These are phyloP conservation scores for Capsella rubella DNA, from an alignment of 441 rosid species.

Conservation along the genomic window DNA sequence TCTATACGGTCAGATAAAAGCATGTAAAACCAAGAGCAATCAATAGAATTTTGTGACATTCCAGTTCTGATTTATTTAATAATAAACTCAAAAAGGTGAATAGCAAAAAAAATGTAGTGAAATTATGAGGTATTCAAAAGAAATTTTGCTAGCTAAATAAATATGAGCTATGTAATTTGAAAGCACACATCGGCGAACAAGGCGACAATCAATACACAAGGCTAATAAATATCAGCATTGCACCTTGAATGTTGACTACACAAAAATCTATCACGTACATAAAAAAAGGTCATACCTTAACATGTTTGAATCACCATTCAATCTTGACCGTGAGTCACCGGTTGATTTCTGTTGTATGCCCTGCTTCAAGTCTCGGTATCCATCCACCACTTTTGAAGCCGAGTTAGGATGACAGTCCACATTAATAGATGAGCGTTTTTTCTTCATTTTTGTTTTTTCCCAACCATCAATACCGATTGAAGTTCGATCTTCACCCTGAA, in stretches of 20 bases:
- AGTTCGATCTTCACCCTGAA: conserved; percentile 70
- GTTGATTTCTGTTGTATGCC: conserved; percentile 71
- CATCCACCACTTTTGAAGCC: conserved; percentile 60
- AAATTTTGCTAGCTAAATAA: conserved; percentile 25
- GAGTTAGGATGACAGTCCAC: conserved; percentile 63
- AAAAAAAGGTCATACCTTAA: conserved; percentile 68
- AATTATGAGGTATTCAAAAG: conserved; percentile 11
- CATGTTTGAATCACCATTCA: conserved; percentile 76
- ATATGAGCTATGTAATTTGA: conserved; percentile 10
- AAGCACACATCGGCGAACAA: conserved; percentile 32
- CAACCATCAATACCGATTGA: conserved; percentile 84
- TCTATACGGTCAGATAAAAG: conserved; percentile 30
- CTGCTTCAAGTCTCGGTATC: conserved; percentile 77
- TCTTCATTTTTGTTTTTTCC: conserved; percentile 93
- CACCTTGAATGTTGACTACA: conserved; percentile 28
- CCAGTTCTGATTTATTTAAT: conserved; percentile 20
- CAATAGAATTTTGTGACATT: conserved; percentile 21
- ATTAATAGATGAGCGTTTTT: conserved; percentile 92
- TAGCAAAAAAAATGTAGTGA: conserved; percentile 4
- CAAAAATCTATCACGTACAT: conserved; percentile 23
- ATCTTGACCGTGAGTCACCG: conserved; percentile 67
- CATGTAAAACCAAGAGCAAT: conserved; percentile 7
- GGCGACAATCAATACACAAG: conserved; percentile 17
- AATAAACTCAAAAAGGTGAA: conserved; percentile 16
- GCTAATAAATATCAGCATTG: conserved; percentile 15